phyloP scores from a whole-genome alignment of 768 basidiomycete species.

The Cystobasidiopsis lactophilus region DNA sequence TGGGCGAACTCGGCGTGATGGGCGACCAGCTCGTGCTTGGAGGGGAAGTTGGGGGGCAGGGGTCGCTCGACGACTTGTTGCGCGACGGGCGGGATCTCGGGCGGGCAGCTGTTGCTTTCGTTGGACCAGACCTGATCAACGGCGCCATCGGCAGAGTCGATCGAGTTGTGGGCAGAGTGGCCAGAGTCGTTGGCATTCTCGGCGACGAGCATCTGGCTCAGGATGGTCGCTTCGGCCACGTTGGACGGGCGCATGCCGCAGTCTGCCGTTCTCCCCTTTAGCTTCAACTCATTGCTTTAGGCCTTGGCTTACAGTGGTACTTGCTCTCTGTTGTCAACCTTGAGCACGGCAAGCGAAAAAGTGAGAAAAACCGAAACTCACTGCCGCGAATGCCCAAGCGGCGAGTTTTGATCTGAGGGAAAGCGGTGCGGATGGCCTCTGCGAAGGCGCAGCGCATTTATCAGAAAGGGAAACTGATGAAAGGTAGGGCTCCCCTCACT shows the following conservation, averaged over 20 bases:
- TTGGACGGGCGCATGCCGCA: not conserved
- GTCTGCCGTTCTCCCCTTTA: not conserved
- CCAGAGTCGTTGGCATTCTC: not conserved
- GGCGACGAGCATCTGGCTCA: not conserved
- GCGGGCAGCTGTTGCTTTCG: not conserved
- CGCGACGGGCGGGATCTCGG: not conserved
- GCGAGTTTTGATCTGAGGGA: constrained; percentile 10
- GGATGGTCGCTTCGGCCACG: not conserved
- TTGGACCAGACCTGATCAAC: not conserved
- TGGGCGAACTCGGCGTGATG: too few relatives aligned
- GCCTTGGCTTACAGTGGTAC: not conserved
- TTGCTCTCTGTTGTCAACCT: not conserved
- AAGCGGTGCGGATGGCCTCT: constrained; percentile 9
- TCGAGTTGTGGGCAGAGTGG: not conserved
- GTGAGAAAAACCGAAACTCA: not conserved
- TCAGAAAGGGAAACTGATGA: not conserved
- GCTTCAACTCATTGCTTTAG: not conserved
- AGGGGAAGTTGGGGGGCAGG: not conserved
- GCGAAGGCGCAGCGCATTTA: not conserved
- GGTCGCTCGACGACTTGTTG: not conserved
- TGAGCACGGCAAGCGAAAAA: not conserved
- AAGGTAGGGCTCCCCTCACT: not conserved
- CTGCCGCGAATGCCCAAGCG: constrained; percentile 8
- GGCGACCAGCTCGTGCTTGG: not conserved
- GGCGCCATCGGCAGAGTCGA: not conserved